These are phyloP conservation scores for Colletotrichum horii DNA, from an alignment of 2,329 filamentous ascomycete species.

Conservation along the genomic window DNA sequence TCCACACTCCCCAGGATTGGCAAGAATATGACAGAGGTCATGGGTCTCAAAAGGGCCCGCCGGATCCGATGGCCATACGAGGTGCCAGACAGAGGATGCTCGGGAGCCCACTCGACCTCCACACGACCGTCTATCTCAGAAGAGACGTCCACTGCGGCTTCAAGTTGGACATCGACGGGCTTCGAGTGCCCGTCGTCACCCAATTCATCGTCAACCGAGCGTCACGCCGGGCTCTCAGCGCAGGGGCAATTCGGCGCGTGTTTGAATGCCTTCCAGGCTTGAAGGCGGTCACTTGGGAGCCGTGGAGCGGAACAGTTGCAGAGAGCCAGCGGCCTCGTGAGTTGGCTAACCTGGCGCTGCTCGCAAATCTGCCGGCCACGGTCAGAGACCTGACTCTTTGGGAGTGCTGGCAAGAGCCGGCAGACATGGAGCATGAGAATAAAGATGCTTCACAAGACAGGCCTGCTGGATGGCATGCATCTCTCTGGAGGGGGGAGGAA, in stretches of 20 bases:
- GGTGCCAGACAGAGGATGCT: background rate
- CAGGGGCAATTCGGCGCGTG: background rate
- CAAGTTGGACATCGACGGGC: background rate
- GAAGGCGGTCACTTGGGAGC: background rate
- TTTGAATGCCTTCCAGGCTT: background rate
- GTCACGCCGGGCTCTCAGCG: background rate
- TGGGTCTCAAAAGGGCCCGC: background rate
- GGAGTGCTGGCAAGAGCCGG: background rate
- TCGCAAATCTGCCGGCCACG: background rate
- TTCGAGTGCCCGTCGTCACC: background rate
- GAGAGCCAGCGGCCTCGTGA: background rate
- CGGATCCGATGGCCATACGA: background rate
- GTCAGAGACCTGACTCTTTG: background rate
- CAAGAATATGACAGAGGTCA: too few species aligned
- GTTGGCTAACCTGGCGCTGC: background rate
- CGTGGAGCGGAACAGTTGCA: background rate
- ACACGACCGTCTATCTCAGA: background rate
- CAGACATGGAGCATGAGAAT: background rate
- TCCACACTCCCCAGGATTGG: too few species aligned
- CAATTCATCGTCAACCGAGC: background rate
- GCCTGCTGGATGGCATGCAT: background rate
- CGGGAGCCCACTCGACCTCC: background rate
- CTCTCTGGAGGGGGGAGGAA: background rate
- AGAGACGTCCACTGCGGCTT: background rate
- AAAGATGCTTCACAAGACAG: background rate